Evolutionary conservation across 371 early-diverging fungal species (phyloP).

Genomic region (Coemansia sp.): DNA sequence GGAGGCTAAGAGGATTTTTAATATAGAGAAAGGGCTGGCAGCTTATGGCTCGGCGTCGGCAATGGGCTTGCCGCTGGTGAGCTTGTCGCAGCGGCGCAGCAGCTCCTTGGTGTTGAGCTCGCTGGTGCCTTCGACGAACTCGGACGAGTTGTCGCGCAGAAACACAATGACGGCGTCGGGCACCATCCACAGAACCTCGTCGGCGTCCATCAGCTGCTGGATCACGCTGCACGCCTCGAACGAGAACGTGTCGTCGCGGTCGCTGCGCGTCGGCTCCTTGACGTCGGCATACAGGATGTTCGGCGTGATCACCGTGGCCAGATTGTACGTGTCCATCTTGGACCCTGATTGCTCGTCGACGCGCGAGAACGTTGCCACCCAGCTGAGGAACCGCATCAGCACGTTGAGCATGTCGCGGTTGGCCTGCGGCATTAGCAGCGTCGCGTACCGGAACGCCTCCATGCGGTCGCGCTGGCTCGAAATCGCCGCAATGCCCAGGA

Average conservation of each 20-base stretch:
- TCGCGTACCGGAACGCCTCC: conserved; percentile 70
- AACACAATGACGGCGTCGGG: conserved; percentile 68
- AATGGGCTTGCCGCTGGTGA: background rate
- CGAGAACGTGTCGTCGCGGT: conserved; percentile 58
- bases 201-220: conserved; percentile 67
- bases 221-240: conserved; percentile 75
- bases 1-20: background rate
- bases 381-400: conserved; percentile 78
- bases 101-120: conserved; percentile 51
- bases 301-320: conserved; percentile 93
- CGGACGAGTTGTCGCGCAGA: conserved; percentile 50
- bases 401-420: conserved; percentile 90
- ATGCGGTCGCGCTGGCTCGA: conserved; percentile 30
- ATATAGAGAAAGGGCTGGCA: background rate
- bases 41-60: background rate
- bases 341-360: conserved; percentile 72
- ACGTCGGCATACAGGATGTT: conserved; percentile 84
- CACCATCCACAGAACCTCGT: conserved; percentile 75
- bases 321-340: conserved; percentile 86
- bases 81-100: conserved; percentile 41
- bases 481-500: conserved; percentile 59
- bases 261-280: conserved; percentile 79
- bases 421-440: conserved; percentile 82
- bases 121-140: conserved; percentile 35
- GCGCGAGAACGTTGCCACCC: conserved; percentile 71